Evolutionary conservation across 2,329 filamentous ascomycete genomes (phyloP).

Genomic region (Cordyceps militaris): DNA sequence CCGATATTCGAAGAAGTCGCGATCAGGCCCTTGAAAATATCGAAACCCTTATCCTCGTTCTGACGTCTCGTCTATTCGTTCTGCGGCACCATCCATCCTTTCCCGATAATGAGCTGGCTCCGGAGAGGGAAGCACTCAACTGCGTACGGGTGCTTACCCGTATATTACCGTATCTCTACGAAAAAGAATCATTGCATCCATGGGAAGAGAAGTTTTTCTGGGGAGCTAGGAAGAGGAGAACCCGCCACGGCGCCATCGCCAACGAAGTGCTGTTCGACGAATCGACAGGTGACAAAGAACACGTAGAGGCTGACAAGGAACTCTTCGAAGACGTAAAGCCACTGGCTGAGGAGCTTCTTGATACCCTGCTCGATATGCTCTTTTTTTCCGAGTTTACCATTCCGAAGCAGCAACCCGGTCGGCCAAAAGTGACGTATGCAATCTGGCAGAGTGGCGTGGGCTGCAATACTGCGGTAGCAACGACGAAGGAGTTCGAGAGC

Average conservation of each 20-base stretch:
- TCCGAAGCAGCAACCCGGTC: constrained; percentile 61
- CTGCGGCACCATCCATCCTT: constrained; percentile 87
- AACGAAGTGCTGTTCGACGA: constrained; percentile 83
- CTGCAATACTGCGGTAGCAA: constrained; percentile 81
- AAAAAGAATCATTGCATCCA: constrained; percentile 69
- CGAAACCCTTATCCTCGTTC: constrained; percentile 77
- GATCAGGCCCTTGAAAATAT: constrained; percentile 81
- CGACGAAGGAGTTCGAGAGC: constrained; percentile 86
- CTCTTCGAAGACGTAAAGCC: constrained; percentile 80
- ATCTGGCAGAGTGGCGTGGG: constrained; percentile 99
- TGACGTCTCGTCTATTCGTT: constrained; percentile 74
- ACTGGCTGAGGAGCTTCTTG: constrained; percentile 84
- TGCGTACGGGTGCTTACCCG: constrained; percentile 88
- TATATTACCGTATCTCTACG: constrained; percentile 84
- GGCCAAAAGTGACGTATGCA: constrained; percentile 77
- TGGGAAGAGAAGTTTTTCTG: constrained; percentile 98
- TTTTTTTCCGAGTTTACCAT: constrained; percentile 91
- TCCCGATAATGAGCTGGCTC: constrained; percentile 76
- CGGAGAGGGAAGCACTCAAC: constrained; percentile 84
- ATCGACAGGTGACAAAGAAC: constrained; percentile 47
- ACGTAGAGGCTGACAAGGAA: constrained; percentile 40
- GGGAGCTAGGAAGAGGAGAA: constrained; percentile 65
- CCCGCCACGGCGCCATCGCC: constrained; percentile 56
- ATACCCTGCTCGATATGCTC: constrained; percentile 78
- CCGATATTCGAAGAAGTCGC: constrained; percentile 80